Evolutionary conservation across 2,329 filamentous ascomycete genomes (phyloP).

Genomic region (Aspergillus novofumigatus): DNA sequence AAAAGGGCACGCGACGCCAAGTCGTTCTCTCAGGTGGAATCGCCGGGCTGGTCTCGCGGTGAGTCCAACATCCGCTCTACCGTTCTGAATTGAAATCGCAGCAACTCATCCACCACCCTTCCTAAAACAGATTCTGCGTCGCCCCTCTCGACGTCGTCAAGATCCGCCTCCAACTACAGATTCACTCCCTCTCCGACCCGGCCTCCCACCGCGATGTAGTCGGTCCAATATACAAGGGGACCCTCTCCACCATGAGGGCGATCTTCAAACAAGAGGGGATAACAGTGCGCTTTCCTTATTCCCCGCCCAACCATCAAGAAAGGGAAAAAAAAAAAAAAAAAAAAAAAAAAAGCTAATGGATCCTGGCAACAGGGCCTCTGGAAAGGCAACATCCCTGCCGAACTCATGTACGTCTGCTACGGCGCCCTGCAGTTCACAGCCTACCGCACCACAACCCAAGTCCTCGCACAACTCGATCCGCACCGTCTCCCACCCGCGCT

Average conservation of each 20-base stretch:
- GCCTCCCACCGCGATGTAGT: slow-evolving; percentile 50
- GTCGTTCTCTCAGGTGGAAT: slow-evolving; percentile 63
- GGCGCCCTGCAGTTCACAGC: slow-evolving; percentile 83
- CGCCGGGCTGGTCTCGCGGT: slow-evolving; percentile 86
- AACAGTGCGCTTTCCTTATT: slow-evolving; percentile 43
- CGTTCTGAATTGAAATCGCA: not conserved
- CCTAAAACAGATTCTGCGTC: slow-evolving; percentile 70
- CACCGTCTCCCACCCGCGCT: slow-evolving; percentile 59
- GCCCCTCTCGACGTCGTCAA: slow-evolving; percentile 96
- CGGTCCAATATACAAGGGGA: slow-evolving; percentile 62
- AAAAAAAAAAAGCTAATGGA: not conserved
- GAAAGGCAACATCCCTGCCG: slow-evolving; percentile 97
- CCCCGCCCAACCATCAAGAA: not conserved
- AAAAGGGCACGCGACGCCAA: slow-evolving; percentile 61
- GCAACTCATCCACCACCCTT: not conserved
- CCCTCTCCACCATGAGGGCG: slow-evolving; percentile 67
- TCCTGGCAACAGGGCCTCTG: slow-evolving; percentile 59
- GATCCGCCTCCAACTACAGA: slow-evolving; percentile 92
- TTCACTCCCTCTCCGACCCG: slow-evolving; percentile 76
- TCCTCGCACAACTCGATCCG: slow-evolving; percentile 54
- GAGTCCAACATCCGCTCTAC: slow-evolving; percentile 18
- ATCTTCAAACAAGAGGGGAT: slow-evolving; percentile 80
- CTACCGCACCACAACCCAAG: slow-evolving; percentile 71
- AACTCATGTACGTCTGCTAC: slow-evolving; percentile 90
- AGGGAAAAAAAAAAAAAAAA: not conserved